Base-by-base conservation (phyloP, 2,329 filamentous ascomycete species). In the Arthrobotrys entomopaga region DNA sequence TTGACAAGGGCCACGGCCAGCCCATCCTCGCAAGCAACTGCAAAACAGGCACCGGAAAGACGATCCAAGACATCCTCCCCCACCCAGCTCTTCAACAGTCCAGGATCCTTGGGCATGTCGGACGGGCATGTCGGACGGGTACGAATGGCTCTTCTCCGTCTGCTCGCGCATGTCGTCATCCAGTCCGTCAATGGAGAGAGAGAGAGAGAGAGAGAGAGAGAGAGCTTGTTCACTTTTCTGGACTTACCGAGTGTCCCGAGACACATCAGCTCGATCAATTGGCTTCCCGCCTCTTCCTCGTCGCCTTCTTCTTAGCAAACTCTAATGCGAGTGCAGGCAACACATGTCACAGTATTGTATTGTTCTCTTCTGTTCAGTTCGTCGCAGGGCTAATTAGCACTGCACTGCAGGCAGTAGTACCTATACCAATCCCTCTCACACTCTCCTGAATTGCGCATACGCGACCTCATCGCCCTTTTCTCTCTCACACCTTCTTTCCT, bases 241-340 rank as follows among this genome's bases (percentile, higher is more conserved):
- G 54, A 20, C 57, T 49, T 61, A 60, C 65, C 65, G 65, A 69
- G 38, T 38, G 34, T 71, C 66, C 58, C 59, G 58, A 71, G 66
- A 72, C 59, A 65, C 10, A 34, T 34, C 29, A 34, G 29, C 29
- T 34, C 29, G 7, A n/a, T 34, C 29, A 34, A 34, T 5, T 10
- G 7, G 3, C 16, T n/a, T n/a, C 19, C 10, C 43, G 48, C 56
- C 54, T 46, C 54, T 46, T 59, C 34, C 26, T 54, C n/a, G 26
- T 38, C 53, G 38, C 34, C 15, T 4, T 16, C 20, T 6, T 34
- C 29, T 6, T 34, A 34, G 24, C n/a, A 65, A 65, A 72, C 67
- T 65, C 67, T 72, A 72, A 65, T 65, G 50, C 40, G 20, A 72
- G 53, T 19, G 29, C 67, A 54, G 43, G 22, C 53, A 65, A 60